These are phyloP conservation scores for Pulveroboletus sp. DNA, from an alignment of 768 basidiomycete genomes.

Conservation along the genomic window DNA sequence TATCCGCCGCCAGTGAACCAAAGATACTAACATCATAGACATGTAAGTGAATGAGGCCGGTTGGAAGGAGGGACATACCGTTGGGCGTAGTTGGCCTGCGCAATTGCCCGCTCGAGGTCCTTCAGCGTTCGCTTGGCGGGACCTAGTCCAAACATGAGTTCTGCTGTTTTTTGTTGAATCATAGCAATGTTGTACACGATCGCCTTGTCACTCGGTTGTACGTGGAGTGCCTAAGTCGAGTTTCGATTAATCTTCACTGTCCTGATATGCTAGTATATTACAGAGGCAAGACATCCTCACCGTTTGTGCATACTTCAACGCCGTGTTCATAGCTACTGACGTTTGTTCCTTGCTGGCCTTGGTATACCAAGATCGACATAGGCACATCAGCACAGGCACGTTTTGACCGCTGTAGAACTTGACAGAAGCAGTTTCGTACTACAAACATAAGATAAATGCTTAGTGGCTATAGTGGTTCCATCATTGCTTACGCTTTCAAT, in stretches of 20 bases:
- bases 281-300: constrained; percentile 34
- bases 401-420: constrained; percentile 74
- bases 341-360: constrained; percentile 90
- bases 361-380: constrained; percentile 91
- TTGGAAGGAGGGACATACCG: constrained; percentile 45
- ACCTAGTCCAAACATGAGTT: constrained; percentile 73
- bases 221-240: constrained; percentile 63
- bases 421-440: constrained; percentile 92
- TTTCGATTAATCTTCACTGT: not conserved
- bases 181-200: constrained; percentile 95
- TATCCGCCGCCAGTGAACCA: constrained; percentile 73
- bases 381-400: constrained; percentile 71
- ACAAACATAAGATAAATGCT: not conserved
- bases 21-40: constrained; percentile 55
- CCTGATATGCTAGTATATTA: not conserved
- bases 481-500: constrained; percentile 78
- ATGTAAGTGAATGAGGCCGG: not conserved
- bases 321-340: constrained; percentile 75
- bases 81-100: constrained; percentile 81
- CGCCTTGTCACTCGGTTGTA: constrained; percentile 86
- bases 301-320: constrained; percentile 76
- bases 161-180: constrained; percentile 95
- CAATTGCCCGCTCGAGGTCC: constrained; percentile 73
- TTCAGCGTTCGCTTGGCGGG: constrained; percentile 74
- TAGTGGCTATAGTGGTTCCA: not conserved